These are phyloP conservation scores for Ophiocordyceps unilateralis DNA, from an alignment of 2,329 filamentous ascomycete species.

Conservation along the genomic window DNA sequence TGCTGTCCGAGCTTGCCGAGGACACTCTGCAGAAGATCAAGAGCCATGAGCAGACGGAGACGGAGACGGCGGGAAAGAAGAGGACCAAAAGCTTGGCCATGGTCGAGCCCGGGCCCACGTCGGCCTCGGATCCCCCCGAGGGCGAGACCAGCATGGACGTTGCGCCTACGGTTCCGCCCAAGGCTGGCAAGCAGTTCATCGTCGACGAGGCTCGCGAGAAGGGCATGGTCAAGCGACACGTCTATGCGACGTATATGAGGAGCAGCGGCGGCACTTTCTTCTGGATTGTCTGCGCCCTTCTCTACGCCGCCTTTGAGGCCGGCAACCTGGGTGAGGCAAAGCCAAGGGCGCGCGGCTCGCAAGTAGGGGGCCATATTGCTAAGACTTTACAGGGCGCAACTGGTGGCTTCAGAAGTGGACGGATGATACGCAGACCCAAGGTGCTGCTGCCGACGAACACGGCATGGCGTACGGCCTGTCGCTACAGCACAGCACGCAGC, in stretches of 20 bases:
- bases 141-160: conserved; percentile 16
- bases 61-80: conserved; percentile 29
- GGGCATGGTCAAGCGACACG: conserved; percentile 46
- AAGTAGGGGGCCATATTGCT: neutral
- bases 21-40: conserved; percentile 39
- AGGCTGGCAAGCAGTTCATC: conserved; percentile 50
- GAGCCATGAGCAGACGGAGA: conserved; percentile 30
- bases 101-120: conserved; percentile 36
- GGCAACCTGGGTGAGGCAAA: conserved; percentile 31
- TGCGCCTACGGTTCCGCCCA: conserved; percentile 32
- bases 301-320: conserved; percentile 37
- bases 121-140: conserved; percentile 21
- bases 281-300: conserved; percentile 35
- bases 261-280: conserved; percentile 46
- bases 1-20: conserved; percentile 44
- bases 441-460: conserved; percentile 11
- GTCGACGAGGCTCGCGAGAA: conserved; percentile 59
- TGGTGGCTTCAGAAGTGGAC: conserved; percentile 54
- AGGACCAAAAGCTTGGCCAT: conserved; percentile 26
- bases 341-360: neutral
- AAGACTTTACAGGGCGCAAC: conserved; percentile 22
- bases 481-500: conserved; percentile 26
- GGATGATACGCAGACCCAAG: conserved; percentile 8
- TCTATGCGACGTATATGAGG: conserved; percentile 52
- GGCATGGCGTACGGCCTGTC: conserved; percentile 26